Conservation (phyloP, 164 flowering plant genomes). For the Piper longum region DNA sequence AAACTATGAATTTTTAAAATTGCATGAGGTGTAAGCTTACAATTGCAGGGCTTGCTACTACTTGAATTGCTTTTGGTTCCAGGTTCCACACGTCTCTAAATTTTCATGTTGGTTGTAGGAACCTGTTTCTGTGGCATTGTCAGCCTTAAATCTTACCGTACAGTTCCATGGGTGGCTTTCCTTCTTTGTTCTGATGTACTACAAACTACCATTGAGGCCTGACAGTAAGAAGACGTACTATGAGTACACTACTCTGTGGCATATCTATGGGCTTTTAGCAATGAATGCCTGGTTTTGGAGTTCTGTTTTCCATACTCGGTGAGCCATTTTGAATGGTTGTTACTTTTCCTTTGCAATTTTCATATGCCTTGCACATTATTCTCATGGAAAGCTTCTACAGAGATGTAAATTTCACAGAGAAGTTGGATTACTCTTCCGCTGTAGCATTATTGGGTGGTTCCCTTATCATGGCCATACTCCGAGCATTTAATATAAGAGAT, state of each 20-base stretch:
- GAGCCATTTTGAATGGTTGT: slow-evolving; percentile 11
- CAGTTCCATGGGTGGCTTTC: slow-evolving; percentile 95
- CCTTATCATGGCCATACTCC: slow-evolving; percentile 44
- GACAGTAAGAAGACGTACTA: slow-evolving; percentile 49
- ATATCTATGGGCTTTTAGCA: slow-evolving; percentile 67
- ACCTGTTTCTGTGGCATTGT: slow-evolving; percentile 76
- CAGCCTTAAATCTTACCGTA: slow-evolving; percentile 66
- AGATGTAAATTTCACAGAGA: slow-evolving; percentile 73
- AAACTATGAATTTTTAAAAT: not conserved
- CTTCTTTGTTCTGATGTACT: slow-evolving; percentile 53
- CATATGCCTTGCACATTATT: not conserved
- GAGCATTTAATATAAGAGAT: slow-evolving; percentile 9
- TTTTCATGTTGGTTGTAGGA: slow-evolving; percentile 31
- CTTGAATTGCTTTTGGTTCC: not conserved
- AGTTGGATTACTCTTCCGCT: slow-evolving; percentile 68
- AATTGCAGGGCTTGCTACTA: not conserved
- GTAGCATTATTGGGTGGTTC: slow-evolving; percentile 60
- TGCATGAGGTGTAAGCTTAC: not conserved
- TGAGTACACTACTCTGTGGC: slow-evolving; percentile 71
- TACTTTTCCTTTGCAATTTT: not conserved
- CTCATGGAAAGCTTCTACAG: slow-evolving; percentile 19
- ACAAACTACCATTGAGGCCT: slow-evolving; percentile 9
- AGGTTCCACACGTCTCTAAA: not conserved
- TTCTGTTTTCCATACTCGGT: slow-evolving; percentile 81
- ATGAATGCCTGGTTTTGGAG: slow-evolving; percentile 96